Base-by-base conservation (phyloP, 768 basidiomycete genomes). In the Collybia sordida region DNA sequence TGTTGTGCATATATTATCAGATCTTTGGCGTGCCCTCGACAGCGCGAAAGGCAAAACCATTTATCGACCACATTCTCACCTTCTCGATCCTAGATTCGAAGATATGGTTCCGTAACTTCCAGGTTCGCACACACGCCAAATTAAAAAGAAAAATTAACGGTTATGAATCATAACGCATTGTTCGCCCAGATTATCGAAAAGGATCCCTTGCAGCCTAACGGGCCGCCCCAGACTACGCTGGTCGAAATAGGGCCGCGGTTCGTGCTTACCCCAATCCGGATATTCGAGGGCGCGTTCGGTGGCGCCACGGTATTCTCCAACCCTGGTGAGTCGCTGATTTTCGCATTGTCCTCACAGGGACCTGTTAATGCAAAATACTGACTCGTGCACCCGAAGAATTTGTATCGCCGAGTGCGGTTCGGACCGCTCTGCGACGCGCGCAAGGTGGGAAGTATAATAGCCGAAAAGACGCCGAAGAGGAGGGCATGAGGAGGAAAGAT, bases 31-130 rank as follows among this genome's bases (percentile, higher is more conserved):
- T 98, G 2, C 96, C 97, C 17, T 84, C 91, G 22, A 81, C 83
- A n/a, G 88, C 97, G 6, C 79, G 96, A 55, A 86, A 83, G 62
- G 82, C 93, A 15, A 99, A 99, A 67, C 97, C 97, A 1, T 99
- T 99, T 72, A 83, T 99, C 62, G 97, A 99, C 71, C 97, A 98
- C 63, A 85, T 99, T 64, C 80, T 98, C 55, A 94, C 93, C 34
- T 98, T 99, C 70, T 97, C 96, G 27, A 77, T 98, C 47, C 80
- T 96, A 24, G 97, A 99, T 75, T 80, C 81, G 62, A 98, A 97
- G 67, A 93, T 98, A 57, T 99, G 97, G 97, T 98, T 98, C 78
- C 85, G 97, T 57, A 98, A 98, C 70, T 99, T 89, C 75, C 97
- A 99, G 81, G 93, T 94, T 50, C 56, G 74, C 63, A 36, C 21